Conservation (phyloP, 495 filamentous ascomycete species). For the Venustampulla echinocandica region DNA sequence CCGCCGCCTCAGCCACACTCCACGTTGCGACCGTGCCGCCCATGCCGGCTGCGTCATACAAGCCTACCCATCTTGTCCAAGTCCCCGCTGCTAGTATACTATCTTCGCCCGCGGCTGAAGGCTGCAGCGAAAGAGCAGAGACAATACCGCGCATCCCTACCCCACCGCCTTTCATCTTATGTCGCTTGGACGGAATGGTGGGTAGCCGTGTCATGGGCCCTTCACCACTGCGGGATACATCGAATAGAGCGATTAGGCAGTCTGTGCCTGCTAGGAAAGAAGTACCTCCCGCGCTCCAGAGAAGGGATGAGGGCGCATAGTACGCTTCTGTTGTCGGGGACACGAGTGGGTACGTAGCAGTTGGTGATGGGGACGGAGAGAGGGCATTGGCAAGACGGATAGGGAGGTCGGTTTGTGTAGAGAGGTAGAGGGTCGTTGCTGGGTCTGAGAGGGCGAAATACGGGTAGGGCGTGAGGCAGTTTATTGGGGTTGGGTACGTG, state of each 20-base stretch:
- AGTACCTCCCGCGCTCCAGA: conserved; percentile 54
- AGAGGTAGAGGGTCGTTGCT: conserved; percentile 58
- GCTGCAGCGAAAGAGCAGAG: conserved; percentile 47
- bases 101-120: conserved; percentile 20
- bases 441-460: conserved; percentile 58
- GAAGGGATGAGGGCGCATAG: conserved; percentile 63
- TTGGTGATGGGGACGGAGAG: conserved; percentile 32
- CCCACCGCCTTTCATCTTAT: conserved; percentile 58
- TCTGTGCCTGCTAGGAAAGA: conserved; percentile 66
- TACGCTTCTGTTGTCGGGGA: conserved; percentile 70
- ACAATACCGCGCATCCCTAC: conserved; percentile 80
- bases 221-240: conserved; percentile 56
- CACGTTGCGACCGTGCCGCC: conserved; percentile 65
- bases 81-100: conserved; percentile 72
- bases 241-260: conserved; percentile 68
- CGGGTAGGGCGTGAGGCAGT: conserved; percentile 63
- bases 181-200: conserved; percentile 69
- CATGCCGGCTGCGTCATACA: conserved; percentile 62
- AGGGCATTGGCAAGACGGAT: conserved; percentile 53
- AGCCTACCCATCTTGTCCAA: conserved; percentile 62
- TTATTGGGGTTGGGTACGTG: conserved; percentile 57
- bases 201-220: conserved; percentile 54
- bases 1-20: conserved; percentile 34
- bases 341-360: conserved; percentile 60
- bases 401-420: conserved; percentile 59